Base-by-base conservation (phyloP, 805 yeast species). In the Blastobotrys chiropterorum region DNA sequence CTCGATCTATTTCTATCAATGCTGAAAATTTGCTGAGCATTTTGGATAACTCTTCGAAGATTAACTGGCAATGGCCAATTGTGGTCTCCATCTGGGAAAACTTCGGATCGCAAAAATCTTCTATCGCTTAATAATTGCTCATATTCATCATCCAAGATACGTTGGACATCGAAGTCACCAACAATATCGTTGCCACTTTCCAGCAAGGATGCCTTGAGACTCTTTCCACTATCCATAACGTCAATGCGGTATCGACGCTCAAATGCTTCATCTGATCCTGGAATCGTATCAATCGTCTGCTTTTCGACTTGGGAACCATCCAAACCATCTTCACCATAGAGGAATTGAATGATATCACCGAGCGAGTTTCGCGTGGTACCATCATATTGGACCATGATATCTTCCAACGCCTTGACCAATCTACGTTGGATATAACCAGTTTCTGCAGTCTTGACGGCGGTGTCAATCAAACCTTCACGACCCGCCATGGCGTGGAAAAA, bases 401-500 rank as follows among this genome's bases (percentile, higher is more conserved):
- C 98, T 67, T 90, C 98, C 71, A 90, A 74, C 26, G 98, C 98
- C 70, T 92, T 92, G 45, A 92, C 95, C 69, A 92, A 76, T 79
- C 98, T 92, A 78, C 98, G 92, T 74, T 92, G 98, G 66, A 92
- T 90, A 70, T 92, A 92, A 74, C 98, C 98, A 22, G 98, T 90
- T 73, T 92, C 98, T 2, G 99, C 98, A 42, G 99, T 94, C 71
- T 94, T 94, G 47, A 94, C 99, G 14, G 99, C 99, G 51, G 99
- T 94, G 79, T 94, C 99, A 68, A 94, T 95, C 67, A 94, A 78
- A 78, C 99, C 99, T 75, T 94, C 99, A 80, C 99, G 89, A 76
- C 99, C 99, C 66, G 99, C 98, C 97, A 94, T 94, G 49, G 98
- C 97, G 69, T 94, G 99, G 85, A 94, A 94, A 69, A 94, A 90